phyloP scores from a whole-genome alignment of 2,329 filamentous ascomycete species.

The Penicillium sp. region DNA sequence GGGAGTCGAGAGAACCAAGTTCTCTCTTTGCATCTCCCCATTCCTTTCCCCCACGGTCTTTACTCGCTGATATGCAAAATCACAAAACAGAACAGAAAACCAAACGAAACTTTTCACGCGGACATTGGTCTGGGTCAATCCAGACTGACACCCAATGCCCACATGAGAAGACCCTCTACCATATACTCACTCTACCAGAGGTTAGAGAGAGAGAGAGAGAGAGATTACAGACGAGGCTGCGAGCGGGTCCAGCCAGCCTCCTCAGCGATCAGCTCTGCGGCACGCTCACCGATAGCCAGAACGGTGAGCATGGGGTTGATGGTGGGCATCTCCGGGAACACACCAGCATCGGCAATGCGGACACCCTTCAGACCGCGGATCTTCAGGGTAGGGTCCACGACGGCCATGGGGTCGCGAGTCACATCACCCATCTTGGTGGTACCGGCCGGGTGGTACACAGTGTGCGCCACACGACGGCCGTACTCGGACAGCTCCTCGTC shows the following conservation, averaged over 20 bases:
- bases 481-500: slow-evolving; percentile 85
- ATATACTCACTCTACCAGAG: no score
- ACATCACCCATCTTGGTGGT: slow-evolving; percentile 90
- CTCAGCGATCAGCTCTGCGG: slow-evolving; percentile 80
- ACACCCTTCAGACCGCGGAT: slow-evolving; percentile 74
- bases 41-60: neutral
- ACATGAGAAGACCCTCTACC: neutral
- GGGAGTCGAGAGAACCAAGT: neutral
- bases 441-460: slow-evolving; percentile 87
- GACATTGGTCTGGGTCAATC: neutral
- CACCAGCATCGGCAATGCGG: slow-evolving; percentile 82
- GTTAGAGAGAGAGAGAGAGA: neutral
- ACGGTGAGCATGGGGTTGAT: slow-evolving; percentile 94
- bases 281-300: slow-evolving; percentile 79
- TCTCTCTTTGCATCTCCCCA: neutral
- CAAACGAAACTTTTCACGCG: slow-evolving; percentile 24
- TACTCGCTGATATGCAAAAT: slow-evolving; percentile 36
- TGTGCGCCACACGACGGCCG: slow-evolving; percentile 79
- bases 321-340: slow-evolving; percentile 85
- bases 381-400: slow-evolving; percentile 78
- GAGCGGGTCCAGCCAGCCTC: slow-evolving; percentile 70
- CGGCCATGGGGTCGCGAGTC: slow-evolving; percentile 70
- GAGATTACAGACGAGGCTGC: slow-evolving; percentile 61
- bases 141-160: slow-evolving; percentile 2
- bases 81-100: slow-evolving; percentile 22